These are phyloP conservation scores for Blastobotrys malaysiensis DNA, from an alignment of 1,139 yeast species.

Conservation along the genomic window DNA sequence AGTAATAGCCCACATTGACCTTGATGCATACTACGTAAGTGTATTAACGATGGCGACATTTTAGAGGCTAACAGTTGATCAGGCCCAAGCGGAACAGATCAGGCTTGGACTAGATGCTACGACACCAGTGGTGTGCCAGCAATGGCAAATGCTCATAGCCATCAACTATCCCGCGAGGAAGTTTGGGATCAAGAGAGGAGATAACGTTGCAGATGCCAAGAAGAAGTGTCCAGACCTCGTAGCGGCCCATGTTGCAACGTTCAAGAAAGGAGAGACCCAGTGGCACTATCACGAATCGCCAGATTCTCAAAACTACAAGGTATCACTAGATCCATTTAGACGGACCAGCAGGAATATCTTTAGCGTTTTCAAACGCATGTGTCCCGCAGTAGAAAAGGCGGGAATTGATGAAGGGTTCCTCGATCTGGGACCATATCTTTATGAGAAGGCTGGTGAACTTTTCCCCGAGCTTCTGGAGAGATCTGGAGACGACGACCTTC, in stretches of 20 bases:
- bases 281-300: slow-evolving; percentile 69
- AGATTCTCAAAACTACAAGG: slow-evolving; percentile 55
- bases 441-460: slow-evolving; percentile 31
- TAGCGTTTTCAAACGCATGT: slow-evolving; percentile 45
- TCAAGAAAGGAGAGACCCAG: slow-evolving; percentile 73
- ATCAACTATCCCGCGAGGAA: slow-evolving; percentile 75
- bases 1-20: slow-evolving; percentile 77
- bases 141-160: slow-evolving; percentile 87
- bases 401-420: slow-evolving; percentile 92
- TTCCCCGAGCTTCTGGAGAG: slow-evolving; percentile 35
- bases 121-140: slow-evolving; percentile 90
- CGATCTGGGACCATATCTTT: slow-evolving; percentile 63
- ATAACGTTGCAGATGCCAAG: slow-evolving; percentile 58
- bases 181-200: slow-evolving; percentile 77
- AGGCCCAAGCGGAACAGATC: slow-evolving; percentile 80
- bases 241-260: slow-evolving; percentile 91
- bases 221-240: slow-evolving; percentile 69
- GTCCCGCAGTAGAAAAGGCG: slow-evolving; percentile 67
- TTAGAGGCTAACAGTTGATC: neutral
- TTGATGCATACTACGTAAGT: slow-evolving; percentile 79
- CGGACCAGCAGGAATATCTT: slow-evolving; percentile 79
- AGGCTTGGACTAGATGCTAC: slow-evolving; percentile 57
- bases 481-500: slow-evolving; percentile 25
- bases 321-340: slow-evolving; percentile 85
- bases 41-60: neutral